Conservation (phyloP, 1,284 basidiomycete species). For the Porodaedalea pini region DNA sequence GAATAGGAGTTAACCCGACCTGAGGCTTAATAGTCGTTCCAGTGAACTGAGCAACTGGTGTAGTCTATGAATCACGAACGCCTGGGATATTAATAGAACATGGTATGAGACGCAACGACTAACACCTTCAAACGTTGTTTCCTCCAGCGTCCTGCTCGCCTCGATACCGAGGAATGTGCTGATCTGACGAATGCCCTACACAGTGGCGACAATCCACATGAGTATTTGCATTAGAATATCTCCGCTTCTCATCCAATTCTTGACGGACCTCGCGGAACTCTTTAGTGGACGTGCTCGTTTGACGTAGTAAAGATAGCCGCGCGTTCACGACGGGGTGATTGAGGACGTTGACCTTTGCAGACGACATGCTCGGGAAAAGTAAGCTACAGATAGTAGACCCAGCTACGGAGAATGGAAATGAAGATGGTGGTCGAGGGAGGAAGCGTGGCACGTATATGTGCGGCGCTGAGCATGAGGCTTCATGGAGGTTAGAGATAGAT, state of each 20-base stretch:
- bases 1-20: slow-evolving; percentile 85
- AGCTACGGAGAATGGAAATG: neutral
- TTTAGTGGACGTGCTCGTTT: slow-evolving; percentile 58
- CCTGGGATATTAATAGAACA: neutral
- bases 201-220: slow-evolving; percentile 21
- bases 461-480: neutral
- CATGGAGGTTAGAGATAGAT: slow-evolving; percentile 4
- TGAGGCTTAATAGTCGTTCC: slow-evolving; percentile 66
- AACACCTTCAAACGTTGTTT: slow-evolving; percentile 61
- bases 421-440: neutral
- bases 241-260: neutral
- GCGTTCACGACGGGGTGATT: slow-evolving; percentile 69
- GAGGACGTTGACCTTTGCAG: slow-evolving; percentile 48
- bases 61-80: slow-evolving; percentile 42
- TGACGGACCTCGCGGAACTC: slow-evolving; percentile 72
- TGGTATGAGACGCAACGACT: slow-evolving; percentile 24
- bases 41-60: slow-evolving; percentile 64
- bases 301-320: slow-evolving; percentile 67
- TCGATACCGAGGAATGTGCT: slow-evolving; percentile 74
- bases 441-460: neutral
- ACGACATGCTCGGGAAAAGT: slow-evolving; percentile 26
- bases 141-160: slow-evolving; percentile 61
- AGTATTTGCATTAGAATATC: slow-evolving; percentile 3
- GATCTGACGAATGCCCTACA: slow-evolving; percentile 64
- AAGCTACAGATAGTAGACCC: slow-evolving; percentile 24